phyloP scores from a whole-genome alignment of 129 eudicot species.

The Pittosporum tobira region DNA sequence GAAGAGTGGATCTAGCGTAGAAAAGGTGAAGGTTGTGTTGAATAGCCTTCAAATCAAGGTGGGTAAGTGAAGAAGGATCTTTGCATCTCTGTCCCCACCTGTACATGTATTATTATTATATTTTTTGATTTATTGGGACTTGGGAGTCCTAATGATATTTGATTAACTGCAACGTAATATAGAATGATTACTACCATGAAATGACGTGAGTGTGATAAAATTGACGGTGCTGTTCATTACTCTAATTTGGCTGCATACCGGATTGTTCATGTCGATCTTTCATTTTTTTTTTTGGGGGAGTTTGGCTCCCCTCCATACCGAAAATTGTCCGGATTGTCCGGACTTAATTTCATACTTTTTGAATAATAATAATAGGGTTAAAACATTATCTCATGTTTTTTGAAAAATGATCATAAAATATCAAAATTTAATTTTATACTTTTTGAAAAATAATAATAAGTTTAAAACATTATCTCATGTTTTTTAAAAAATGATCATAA shows the following conservation, averaged over 20 bases:
- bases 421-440: too few relatives aligned
- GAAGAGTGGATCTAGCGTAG: slow-evolving; percentile 30
- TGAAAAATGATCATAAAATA: too few relatives aligned
- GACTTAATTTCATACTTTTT: too few relatives aligned
- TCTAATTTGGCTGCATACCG: background rate
- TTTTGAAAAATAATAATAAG: too few relatives aligned
- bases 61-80: slow-evolving; percentile 36
- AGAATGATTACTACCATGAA: slow-evolving; percentile 25
- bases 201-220: slow-evolving; percentile 25
- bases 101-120: slow-evolving; percentile 18
- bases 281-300: too few relatives aligned
- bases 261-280: too few relatives aligned
- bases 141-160: slow-evolving; percentile 22
- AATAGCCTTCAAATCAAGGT: slow-evolving; percentile 33
- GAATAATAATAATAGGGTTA: too few relatives aligned
- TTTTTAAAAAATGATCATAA: too few relatives aligned
- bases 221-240: slow-evolving; percentile 16
- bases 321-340: too few relatives aligned
- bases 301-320: too few relatives aligned
- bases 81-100: slow-evolving; percentile 26
- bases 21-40: slow-evolving; percentile 37
- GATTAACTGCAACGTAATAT: slow-evolving; percentile 37
- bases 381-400: too few relatives aligned
- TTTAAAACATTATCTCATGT: too few relatives aligned
- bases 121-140: slow-evolving; percentile 16